Evolutionary conservation across 345 rosid species (phyloP).

Genomic region (Hibiscus tridactylites): DNA sequence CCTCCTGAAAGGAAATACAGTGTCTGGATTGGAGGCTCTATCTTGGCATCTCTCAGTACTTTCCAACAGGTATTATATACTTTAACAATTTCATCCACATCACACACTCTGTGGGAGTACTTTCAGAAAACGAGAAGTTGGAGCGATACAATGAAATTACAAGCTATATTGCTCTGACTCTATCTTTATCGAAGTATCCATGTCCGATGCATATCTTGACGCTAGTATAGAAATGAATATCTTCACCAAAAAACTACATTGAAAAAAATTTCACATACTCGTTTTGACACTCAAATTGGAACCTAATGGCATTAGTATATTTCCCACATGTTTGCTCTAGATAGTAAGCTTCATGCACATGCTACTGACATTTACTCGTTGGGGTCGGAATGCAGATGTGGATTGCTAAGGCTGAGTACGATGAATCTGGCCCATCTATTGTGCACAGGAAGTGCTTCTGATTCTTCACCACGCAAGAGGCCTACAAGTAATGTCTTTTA

Average conservation of each 20-base stretch:
- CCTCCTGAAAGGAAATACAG: conserved; percentile 62
- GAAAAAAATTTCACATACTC: too few species aligned
- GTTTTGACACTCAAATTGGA: background rate
- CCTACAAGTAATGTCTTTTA: background rate
- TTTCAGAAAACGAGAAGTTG: too few species aligned
- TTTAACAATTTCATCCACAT: background rate
- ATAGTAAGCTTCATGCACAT: background rate
- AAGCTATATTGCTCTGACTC: too few species aligned
- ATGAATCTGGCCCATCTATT: conserved; percentile 58
- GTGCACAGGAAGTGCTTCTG: conserved; percentile 70
- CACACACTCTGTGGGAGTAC: background rate
- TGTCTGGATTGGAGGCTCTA: conserved; percentile 59
- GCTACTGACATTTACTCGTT: background rate
- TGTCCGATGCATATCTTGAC: too few species aligned
- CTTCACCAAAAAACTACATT: too few species aligned
- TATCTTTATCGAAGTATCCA: too few species aligned
- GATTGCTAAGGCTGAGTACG: conserved; percentile 61
- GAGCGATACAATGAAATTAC: too few species aligned
- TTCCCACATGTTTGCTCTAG: background rate
- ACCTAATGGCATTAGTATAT: background rate
- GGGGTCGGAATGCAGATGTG: conserved; percentile 34
- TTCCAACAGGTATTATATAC: conserved; percentile 45
- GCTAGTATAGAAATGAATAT: too few species aligned
- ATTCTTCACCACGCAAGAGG: conserved; percentile 21
- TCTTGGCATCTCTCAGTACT: conserved; percentile 52